Evolutionary conservation across 2,329 filamentous ascomycete species (phyloP), one percentile per base, ranked within the genome.

Genomic region (Calonectria honghensis): DNA sequence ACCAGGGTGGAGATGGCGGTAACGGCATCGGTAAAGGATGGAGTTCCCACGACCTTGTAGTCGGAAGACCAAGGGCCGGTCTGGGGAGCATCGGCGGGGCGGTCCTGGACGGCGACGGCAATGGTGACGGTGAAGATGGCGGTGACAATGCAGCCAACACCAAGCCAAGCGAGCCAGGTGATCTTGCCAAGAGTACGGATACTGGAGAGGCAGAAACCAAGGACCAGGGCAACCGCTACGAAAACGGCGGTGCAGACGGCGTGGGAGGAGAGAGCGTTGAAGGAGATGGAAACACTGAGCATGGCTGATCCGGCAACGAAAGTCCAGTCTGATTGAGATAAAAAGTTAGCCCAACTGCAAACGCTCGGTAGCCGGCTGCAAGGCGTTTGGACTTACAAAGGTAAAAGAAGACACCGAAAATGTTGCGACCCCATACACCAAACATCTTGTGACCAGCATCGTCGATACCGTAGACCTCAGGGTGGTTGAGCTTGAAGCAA

Each of bases 71-170:
- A 63, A 24, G 24, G 14, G 16, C 57, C 57, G 24, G 57, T 63
- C 37, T 63, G 35, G 3, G 57, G 57, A 4, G 57, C 57, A 39
- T 63, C 57, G 24, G 57, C 57, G 18, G 68, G 68, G 35, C 68
- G 68, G 45, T 70, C 68, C 41, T 70, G 68, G 29, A 70, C 31
- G n/a, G 41, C 41, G 45, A 70, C 68, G 13, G 68, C 68, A 14
- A 70, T 63, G 57, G 57, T 63, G 37, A 63, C 35, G 37, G 57
- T 63, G 35, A 63, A 63, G 57, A 63, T 63, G 57, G 57, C 57
- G 37, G 57, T 20, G 14, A 63, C 57, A 41, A 63, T 63, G 57
- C 35, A 41, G 57, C 57, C 57, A 31, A 63, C 57, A 63, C 57
- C 57, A 24, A 63, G 20, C 57, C 57, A 63, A 7, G 57, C 57